A percentile compares a stretch with the other conserved stretches of the same genome.
Conservation (phyloP, 441 rosid species). For the Sinapis alba region DNA sequence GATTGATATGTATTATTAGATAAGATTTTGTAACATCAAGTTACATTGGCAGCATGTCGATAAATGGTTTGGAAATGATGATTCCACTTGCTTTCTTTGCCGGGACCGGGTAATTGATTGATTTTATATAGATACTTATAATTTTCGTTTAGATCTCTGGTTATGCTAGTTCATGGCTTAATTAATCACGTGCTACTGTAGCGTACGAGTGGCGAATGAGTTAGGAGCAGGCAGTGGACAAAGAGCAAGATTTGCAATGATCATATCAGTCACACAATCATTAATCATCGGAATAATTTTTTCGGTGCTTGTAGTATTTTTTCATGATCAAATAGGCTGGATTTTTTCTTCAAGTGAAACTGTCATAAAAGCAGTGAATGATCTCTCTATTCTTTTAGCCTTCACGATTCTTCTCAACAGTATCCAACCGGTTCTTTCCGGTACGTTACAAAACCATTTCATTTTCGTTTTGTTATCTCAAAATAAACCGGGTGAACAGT, state of each 20-base stretch:
- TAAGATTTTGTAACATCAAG: too few relatives aligned
- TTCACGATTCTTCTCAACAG: constrained; percentile 70
- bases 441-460: constrained; percentile 28
- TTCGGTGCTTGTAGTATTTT: constrained; percentile 43
- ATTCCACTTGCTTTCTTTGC: constrained; percentile 80
- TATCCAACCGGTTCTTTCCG: constrained; percentile 78
- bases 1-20: not conserved
- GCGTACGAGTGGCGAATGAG: constrained; percentile 82
- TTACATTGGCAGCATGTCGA: constrained; percentile 54
- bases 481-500: constrained; percentile 8
- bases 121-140: not conserved
- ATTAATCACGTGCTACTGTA: constrained; percentile 18
- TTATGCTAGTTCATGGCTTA: not conserved
- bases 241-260: constrained; percentile 65
- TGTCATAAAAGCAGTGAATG: constrained; percentile 53
- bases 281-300: constrained; percentile 54
- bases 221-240: constrained; percentile 69
- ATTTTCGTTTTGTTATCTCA: not conserved
- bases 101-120: constrained; percentile 48
- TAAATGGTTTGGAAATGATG: constrained; percentile 79
- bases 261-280: constrained; percentile 57
- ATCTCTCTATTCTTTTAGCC: constrained; percentile 53
- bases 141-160: not conserved
- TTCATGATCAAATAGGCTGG: constrained; percentile 51
- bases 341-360: constrained; percentile 57